phyloP scores from a whole-genome alignment of 345 rosid species.

The Boechera stricta region DNA sequence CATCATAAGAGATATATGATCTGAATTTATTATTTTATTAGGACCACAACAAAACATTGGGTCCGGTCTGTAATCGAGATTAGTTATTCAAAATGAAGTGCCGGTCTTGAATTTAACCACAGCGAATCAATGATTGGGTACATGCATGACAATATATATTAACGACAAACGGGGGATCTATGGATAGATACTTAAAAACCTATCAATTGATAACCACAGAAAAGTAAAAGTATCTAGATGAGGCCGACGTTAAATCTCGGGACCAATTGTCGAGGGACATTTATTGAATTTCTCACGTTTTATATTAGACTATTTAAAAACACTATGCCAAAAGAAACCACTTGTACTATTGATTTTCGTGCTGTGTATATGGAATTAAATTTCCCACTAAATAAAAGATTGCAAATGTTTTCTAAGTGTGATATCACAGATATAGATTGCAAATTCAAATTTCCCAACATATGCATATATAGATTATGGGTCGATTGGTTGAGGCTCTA shows the following conservation, averaged over 20 bases:
- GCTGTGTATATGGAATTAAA: not conserved
- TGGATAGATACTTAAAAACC: constrained; percentile 9
- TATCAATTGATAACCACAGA: constrained; percentile 30
- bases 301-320: constrained; percentile 1
- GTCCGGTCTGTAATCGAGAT: not conserved
- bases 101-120: not conserved
- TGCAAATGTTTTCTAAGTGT: not conserved
- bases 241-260: constrained; percentile 13
- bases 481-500: not conserved
- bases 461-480: not conserved
- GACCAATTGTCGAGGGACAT: constrained; percentile 5
- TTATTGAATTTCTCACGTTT: constrained; percentile 23
- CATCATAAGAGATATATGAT: not conserved
- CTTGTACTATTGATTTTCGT: not conserved
- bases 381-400: not conserved
- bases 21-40: not conserved
- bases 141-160: constrained; percentile 2
- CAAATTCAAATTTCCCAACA: too few relatives aligned
- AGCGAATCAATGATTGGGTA: not conserved
- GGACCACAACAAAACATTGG: not conserved
- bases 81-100: constrained; percentile 18
- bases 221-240: constrained; percentile 10
- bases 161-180: constrained; percentile 25
- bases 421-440: too few relatives aligned
- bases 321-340: not conserved